Base-by-base conservation (phyloP, 2,329 filamentous ascomycete genomes). In the Colletotrichum lupini region DNA sequence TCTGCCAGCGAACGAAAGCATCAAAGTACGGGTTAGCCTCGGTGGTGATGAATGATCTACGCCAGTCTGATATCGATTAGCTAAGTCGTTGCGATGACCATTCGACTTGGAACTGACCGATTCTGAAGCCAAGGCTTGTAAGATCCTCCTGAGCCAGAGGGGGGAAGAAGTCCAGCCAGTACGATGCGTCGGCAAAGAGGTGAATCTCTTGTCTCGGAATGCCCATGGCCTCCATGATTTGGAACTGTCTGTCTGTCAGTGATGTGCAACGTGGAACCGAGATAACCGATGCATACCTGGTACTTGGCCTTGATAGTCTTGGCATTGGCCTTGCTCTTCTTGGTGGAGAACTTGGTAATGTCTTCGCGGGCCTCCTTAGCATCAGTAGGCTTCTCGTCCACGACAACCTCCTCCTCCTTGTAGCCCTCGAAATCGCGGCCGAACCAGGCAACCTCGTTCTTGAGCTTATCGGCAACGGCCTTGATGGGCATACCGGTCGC, bases 401-500 rank as follows among this genome's bases (percentile, higher is more conserved):
- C 86, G 62, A 76, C 83, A 55, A 85, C 85, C 3, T 87, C 84
- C 12, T 93, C 91, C 68, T 91, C 90, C 67, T 89, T 87, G 83
- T 95, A 97, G 59, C 89, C 87, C 79, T 95, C 92, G 75, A 98
- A 98, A 79, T 95, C 92, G 80, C 93, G 85, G 26, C 97, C 97
- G 79, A 98, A 99, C 85, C 93, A 87, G 83, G 94, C 91, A 69
- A 98, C 92, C 85, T 99, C 97, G 75, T 94, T 92, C 72, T 93
- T 91, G 58, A 99, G 90, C 87, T 98, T 98, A 87, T 99, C 96
- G 67, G 97, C 95, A 79, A 94, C 97, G 6, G 97, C 95, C 85
- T 98, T 98, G 87, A 99, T 99, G 58, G 95, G 95, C 93, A 99
- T 97, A 78, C 97, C 97, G 0, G 96, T 98, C 85, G 93, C 95